These are phyloP conservation scores for Leucaena leucocephala DNA, from an alignment of 306 rosid genomes.

Conservation along the genomic window DNA sequence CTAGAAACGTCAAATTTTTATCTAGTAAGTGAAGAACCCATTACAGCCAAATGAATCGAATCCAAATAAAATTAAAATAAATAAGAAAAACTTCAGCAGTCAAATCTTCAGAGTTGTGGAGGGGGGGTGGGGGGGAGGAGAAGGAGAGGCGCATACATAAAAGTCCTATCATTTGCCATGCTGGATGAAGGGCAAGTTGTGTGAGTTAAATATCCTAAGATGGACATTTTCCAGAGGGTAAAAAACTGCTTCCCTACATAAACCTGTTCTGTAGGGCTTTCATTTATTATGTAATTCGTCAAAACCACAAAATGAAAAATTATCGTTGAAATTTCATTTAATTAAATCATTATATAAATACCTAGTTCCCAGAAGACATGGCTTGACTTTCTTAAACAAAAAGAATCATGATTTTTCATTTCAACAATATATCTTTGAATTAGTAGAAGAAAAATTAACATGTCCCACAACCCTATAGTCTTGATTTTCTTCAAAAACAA, in stretches of 20 bases:
- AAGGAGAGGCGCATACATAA: no score
- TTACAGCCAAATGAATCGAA: not conserved
- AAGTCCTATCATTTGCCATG: not conserved
- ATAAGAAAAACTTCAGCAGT: conserved; percentile 1
- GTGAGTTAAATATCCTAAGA: not conserved
- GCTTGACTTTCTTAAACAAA: not conserved
- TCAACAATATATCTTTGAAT: not conserved
- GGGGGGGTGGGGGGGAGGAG: no score
- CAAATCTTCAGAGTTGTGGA: conserved; percentile 1
- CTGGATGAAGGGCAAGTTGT: not conserved
- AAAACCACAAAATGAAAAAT: not conserved
- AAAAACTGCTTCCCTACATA: not conserved
- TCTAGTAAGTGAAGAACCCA: not conserved
- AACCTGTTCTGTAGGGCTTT: not conserved
- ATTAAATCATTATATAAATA: not conserved
- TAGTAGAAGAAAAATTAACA: not conserved
- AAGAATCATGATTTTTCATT: not conserved
- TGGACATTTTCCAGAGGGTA: conserved; percentile 1
- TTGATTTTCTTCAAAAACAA: not conserved
- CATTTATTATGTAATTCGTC: not conserved
- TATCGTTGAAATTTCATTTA: not conserved
- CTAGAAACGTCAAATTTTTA: conserved; percentile 47
- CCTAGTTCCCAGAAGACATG: not conserved
- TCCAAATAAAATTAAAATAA: not conserved
- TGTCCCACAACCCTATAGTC: not conserved